Percentiles rank a stretch among this genome's conserved stretches.
phyloP scores from a whole-genome alignment of 1,139 yeast genomes.

The Chernovozyma sophiae-reginae region DNA sequence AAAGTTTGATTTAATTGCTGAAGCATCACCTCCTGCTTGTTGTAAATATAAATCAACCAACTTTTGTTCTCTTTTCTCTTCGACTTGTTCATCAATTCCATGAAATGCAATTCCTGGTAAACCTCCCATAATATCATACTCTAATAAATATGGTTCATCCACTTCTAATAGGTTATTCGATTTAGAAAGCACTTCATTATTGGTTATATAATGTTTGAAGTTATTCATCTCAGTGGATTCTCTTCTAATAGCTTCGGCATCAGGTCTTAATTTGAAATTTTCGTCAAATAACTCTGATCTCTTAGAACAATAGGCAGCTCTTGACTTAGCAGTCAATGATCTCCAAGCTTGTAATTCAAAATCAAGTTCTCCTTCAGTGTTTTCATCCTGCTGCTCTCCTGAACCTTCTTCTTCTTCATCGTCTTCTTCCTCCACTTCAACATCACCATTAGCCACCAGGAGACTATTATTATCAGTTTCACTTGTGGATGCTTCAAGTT shows the following conservation, averaged over 20 bases:
- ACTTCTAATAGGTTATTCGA: slow-evolving; percentile 48
- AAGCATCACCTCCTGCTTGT: slow-evolving; percentile 26
- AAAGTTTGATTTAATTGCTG: slow-evolving; percentile 25
- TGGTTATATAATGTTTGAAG: slow-evolving; percentile 46
- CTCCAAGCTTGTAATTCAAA: slow-evolving; percentile 80
- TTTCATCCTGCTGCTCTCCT: slow-evolving; percentile 38
- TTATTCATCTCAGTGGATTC: slow-evolving; percentile 58
- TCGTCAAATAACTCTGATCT: slow-evolving; percentile 65
- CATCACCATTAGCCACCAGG: slow-evolving; percentile 14
- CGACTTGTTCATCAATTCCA: slow-evolving; percentile 48
- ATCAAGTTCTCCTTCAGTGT: slow-evolving; percentile 44
- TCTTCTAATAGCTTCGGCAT: slow-evolving; percentile 65
- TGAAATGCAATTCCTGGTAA: slow-evolving; percentile 61
- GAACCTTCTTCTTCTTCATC: slow-evolving; percentile 17
- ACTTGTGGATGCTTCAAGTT: background rate
- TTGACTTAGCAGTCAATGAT: slow-evolving; percentile 67
- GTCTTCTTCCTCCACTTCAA: slow-evolving; percentile 15
- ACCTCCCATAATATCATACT: slow-evolving; percentile 81
- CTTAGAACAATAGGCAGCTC: slow-evolving; percentile 70
- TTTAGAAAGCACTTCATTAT: slow-evolving; percentile 37
- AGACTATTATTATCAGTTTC: slow-evolving; percentile 5
- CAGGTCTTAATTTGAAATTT: slow-evolving; percentile 51
- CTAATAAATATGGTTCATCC: slow-evolving; percentile 69
- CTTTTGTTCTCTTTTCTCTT: slow-evolving; percentile 47
- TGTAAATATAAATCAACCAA: slow-evolving; percentile 35